These are phyloP conservation scores for Chytriomyces confervae DNA, from an alignment of 192 early-diverging fungal species.

Conservation along the genomic window DNA sequence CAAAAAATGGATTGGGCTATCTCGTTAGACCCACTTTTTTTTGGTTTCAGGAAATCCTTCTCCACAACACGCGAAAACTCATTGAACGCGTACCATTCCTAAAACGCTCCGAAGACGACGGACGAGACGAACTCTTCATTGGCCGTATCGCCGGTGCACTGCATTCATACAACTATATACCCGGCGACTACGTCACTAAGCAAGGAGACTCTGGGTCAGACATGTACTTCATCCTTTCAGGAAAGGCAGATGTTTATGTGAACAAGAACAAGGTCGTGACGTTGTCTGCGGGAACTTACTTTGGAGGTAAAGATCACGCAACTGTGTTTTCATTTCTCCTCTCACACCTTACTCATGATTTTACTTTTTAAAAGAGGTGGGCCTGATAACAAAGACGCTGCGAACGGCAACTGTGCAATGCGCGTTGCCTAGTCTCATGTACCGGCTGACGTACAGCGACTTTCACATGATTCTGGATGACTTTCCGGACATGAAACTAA, in stretches of 20 bases:
- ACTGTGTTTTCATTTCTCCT: too few species aligned
- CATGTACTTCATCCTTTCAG: conserved; percentile 45
- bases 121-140: conserved; percentile 37
- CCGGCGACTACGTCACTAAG: conserved; percentile 34
- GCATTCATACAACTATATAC: conserved; percentile 27
- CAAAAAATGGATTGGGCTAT: neutral
- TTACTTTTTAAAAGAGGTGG: neutral
- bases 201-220: conserved; percentile 36
- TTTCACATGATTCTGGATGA: conserved; percentile 7
- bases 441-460: conserved; percentile 4
- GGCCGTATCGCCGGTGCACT: conserved; percentile 24
- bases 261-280: conserved; percentile 26
- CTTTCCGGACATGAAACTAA: conserved; percentile 1
- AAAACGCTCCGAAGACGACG: conserved; percentile 27
- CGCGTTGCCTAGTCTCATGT: neutral
- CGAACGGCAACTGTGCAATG: neutral
- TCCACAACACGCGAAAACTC: conserved; percentile 36
- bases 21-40: neutral
- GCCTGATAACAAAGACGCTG: neutral
- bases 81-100: conserved; percentile 41
- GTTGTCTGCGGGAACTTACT: conserved; percentile 41
- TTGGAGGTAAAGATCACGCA: conserved; percentile 22
- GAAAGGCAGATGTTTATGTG: conserved; percentile 33
- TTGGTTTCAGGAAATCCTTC: conserved; percentile 37
- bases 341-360: too few species aligned